Percentiles rank a stretch among this genome's conserved stretches.
Evolutionary conservation across 129 eudicot species (phyloP).

Genomic region (Chrysanthemum seticuspe): DNA sequence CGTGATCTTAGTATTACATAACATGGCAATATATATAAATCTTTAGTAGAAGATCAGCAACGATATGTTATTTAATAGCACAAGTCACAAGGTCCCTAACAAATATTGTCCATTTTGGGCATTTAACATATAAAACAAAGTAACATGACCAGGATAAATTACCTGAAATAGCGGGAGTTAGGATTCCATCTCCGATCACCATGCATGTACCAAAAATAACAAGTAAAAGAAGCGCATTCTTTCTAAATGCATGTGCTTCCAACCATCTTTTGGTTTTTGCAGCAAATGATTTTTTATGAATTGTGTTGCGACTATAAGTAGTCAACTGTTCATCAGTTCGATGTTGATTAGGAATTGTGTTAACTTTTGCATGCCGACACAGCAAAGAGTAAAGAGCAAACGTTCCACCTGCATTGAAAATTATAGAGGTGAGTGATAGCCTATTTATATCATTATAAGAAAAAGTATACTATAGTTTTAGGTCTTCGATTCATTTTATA

Average conservation of each 20-base stretch:
- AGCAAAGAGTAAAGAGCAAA: slow-evolving; percentile 82
- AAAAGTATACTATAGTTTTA: slow-evolving; percentile 6
- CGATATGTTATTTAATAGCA: slow-evolving; percentile 6
- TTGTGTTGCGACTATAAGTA: slow-evolving; percentile 75
- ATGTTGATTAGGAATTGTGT: slow-evolving; percentile 81
- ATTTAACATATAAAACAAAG: background rate
- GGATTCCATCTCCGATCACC: slow-evolving; percentile 87
- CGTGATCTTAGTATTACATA: background rate
- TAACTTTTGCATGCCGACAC: slow-evolving; percentile 79
- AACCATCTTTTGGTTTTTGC: slow-evolving; percentile 74
- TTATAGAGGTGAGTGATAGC: too few species aligned
- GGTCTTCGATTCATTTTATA: background rate
- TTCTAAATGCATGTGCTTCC: slow-evolving; percentile 60
- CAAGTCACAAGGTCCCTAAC: too few species aligned
- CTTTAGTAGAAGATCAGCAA: slow-evolving; percentile 8
- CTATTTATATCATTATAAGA: background rate
- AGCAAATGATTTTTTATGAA: slow-evolving; percentile 75
- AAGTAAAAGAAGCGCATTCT: slow-evolving; percentile 67
- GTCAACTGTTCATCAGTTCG: slow-evolving; percentile 81
- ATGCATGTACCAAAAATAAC: slow-evolving; percentile 87
- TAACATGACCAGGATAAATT: background rate
- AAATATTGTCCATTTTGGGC: background rate
- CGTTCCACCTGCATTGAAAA: slow-evolving; percentile 61
- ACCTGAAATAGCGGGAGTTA: slow-evolving; percentile 94
- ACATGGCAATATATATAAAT: background rate